Conservation (phyloP, 2,329 filamentous ascomycete species). For the Monilinia fructicola region DNA sequence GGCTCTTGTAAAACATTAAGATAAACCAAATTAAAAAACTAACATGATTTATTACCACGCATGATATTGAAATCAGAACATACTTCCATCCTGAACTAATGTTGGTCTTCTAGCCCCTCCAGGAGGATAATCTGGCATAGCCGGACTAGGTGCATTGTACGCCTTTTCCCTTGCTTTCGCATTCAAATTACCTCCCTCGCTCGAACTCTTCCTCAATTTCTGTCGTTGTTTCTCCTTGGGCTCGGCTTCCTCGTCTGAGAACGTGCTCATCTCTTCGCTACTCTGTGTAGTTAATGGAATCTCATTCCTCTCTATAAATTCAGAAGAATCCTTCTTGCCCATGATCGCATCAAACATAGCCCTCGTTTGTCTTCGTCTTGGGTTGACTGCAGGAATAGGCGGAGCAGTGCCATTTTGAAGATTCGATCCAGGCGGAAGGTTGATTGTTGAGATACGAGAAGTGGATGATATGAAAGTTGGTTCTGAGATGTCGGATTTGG, state of each 20-base stretch:
- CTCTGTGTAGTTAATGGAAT: conserved; percentile 37
- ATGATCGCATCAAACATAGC: conserved; percentile 38
- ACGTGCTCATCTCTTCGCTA: conserved; percentile 40
- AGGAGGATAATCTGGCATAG: conserved; percentile 32
- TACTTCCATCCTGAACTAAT: conserved; percentile 32
- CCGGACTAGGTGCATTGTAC: conserved; percentile 35
- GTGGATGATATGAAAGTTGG: conserved; percentile 40
- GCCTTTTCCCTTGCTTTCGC: conserved; percentile 34
- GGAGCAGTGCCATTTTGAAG: conserved; percentile 36
- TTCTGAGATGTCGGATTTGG: conserved; percentile 41
- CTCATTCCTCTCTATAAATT: conserved; percentile 29
- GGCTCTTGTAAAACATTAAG: conserved; percentile 37
- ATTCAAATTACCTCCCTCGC: conserved; percentile 40
- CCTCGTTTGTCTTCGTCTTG: conserved; percentile 38
- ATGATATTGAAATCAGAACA: conserved; percentile 37
- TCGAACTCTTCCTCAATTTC: conserved; percentile 38
- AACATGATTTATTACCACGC: conserved; percentile 23
- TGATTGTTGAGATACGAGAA: conserved; percentile 38
- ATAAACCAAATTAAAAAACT: conserved; percentile 25
- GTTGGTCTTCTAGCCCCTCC: conserved; percentile 5
- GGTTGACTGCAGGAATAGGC: conserved; percentile 41
- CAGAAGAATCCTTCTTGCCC: conserved; percentile 31
- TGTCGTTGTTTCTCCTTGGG: conserved; percentile 28
- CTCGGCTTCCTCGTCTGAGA: conserved; percentile 39
- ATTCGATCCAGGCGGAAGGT: conserved; percentile 37